These are phyloP conservation scores for Taiozyma sp. DNA, from an alignment of 1,139 yeast species.

Conservation along the genomic window DNA sequence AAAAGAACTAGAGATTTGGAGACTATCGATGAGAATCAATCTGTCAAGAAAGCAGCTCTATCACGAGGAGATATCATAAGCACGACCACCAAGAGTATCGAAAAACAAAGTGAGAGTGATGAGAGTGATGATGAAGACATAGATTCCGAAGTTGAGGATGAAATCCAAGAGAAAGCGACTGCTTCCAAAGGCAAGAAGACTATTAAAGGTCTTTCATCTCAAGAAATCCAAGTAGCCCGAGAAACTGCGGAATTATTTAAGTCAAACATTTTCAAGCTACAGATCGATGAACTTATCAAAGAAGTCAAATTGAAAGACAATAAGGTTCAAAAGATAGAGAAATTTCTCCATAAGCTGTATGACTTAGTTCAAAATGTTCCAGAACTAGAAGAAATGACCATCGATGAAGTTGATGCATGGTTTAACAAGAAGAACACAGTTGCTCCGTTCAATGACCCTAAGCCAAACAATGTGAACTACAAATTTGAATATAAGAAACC, in stretches of 20 bases:
- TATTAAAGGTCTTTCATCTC: conserved; percentile 46
- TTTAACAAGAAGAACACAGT: conserved; percentile 44
- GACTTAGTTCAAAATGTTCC: conserved; percentile 63
- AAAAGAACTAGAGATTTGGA: conserved; percentile 5
- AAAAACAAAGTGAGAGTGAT: conserved; percentile 5
- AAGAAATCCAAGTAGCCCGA: conserved; percentile 84
- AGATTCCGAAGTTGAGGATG: conserved; percentile 8
- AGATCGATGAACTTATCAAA: conserved; percentile 82
- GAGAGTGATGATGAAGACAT: conserved; percentile 12
- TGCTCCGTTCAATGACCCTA: conserved; percentile 89
- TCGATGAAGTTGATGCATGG: conserved; percentile 49
- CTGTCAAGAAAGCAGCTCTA: conserved; percentile 15
- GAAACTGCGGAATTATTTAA: conserved; percentile 93
- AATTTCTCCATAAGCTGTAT: conserved; percentile 70
- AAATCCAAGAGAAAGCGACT: conserved; percentile 7
- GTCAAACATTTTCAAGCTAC: conserved; percentile 89
- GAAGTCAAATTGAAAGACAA: conserved; percentile 73
- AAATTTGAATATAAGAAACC: conserved; percentile 71
- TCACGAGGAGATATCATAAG: conserved; percentile 18
- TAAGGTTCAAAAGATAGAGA: conserved; percentile 63
- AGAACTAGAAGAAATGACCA: conserved; percentile 41
- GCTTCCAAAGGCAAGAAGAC: conserved; percentile 10
- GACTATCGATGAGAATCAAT: conserved; percentile 7
- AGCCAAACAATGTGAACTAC: conserved; percentile 65
- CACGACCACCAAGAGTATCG: conserved; percentile 9